Evolutionary conservation across 2,329 filamentous ascomycete species (phyloP), one percentile per base, ranked within the genome.

Genomic region (Cladosporium sp.): DNA sequence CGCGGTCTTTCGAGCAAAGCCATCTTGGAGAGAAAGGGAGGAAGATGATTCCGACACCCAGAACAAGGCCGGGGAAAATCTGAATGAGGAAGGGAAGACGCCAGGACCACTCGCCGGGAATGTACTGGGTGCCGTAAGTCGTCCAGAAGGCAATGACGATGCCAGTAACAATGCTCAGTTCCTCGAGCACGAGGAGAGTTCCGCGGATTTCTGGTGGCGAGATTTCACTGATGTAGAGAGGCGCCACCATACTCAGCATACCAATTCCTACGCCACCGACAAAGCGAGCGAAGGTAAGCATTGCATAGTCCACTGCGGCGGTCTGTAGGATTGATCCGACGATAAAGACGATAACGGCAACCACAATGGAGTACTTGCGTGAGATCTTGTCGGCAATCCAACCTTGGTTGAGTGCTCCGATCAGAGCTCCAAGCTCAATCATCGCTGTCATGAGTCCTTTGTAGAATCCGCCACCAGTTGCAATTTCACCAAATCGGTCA

Each of bases 141-240:
- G 77, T 76, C 72, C 75, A 80, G 57, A 72, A 80, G 1, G 76
- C 72, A 19, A 78, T 65, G 3, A 78, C 71, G 50, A 72, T 74
- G 2, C 76, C 73, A 16, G 67, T 60, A 11, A 74, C 72, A 43
- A 77, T 76, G 43, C 63, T 67, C 50, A 77, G 64, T 42, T 74
- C 68, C 50, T 77, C 70, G 3, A 77, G 60, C 2, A 75, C 80
- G 40, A 78, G 67, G 4, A 72, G 59, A 2, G 67, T 60, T 1
- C 70, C 70, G 38, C 70, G 57, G 4, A 71, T 62, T 43, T 72
- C 64, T 0, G 69, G 68, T 3, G 69, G 68, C 1, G 64, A 53
- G 43, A 64, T 63, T 43, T 64, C 62, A 8, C 51, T 50, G 35
- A 64, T 63, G 50, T 67, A 74, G 11, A 66, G 69, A 69, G 16